Evolutionary conservation across 768 basidiomycete species (phyloP), one percentile per base, ranked within the genome.

Genomic region (Boletales sp.): DNA sequence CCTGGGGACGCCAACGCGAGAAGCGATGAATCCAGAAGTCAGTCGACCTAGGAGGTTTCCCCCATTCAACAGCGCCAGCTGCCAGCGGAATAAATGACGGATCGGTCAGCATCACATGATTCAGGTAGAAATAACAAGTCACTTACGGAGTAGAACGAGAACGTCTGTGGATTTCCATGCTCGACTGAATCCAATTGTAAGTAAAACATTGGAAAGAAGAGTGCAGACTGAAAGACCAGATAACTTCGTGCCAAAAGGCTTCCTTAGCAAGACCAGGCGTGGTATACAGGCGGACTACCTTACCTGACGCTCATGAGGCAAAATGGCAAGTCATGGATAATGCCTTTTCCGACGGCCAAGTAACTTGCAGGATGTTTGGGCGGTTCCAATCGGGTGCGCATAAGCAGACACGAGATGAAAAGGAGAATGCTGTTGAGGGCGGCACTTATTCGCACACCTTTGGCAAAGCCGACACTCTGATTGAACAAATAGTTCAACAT

Each of bases 91-190:
- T 3, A n/a, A 5, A 17, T 19, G 24, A 34, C n/a, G 18, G 15
- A 17, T 34, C 27, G 11, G 37, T 43, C 30, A 29, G 27, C 17
- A 32, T 34, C 35, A 18, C 15, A 11, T 24, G 17, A 30, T 9
- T 17, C 14, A 31, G 6, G 29, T 9, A 34, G 19, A 35, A 29
- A 24, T 40, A 38, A 17, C 5, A 31, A 9, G 21, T 49, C 21
- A 45, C 63, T 9, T 49, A 83, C 82, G 29, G 74, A 74, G 51
- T 83, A 82, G 51, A 84, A 83, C 1, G 82, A 78, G 5, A 84
- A 66, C n/a, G 61, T 66, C 9, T 71, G 60, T 14, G 67, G 61
- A 35, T 79, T 69, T 1, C 75, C 74, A 47, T 79, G 78, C 43
- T 70, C 64, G 27, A 78, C 67, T 1, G 81, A 72, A 49, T 78